A percentile compares a stretch with the other conserved stretches of the same genome.
phyloP scores from a whole-genome alignment of 2,329 filamentous ascomycete genomes.

The Orbilia quercus region DNA sequence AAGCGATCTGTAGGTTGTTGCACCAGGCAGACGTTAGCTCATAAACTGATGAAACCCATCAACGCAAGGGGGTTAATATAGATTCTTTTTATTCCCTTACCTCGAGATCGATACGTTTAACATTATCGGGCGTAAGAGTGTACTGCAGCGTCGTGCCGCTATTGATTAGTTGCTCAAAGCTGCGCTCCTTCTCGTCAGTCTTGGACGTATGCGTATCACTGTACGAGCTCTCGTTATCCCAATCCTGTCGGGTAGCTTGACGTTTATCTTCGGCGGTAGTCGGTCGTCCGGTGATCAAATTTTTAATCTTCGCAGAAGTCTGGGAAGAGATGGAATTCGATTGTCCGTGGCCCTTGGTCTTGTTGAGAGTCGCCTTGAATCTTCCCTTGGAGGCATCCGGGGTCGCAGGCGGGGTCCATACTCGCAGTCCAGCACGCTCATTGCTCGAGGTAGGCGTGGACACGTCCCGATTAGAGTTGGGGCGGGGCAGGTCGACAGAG shows the following conservation, averaged over 20 bases:
- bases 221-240: conserved; percentile 68
- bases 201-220: conserved; percentile 62
- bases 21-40: conserved; percentile 42
- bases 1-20: conserved; percentile 44
- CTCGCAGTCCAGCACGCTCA: conserved; percentile 56
- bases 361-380: conserved; percentile 59
- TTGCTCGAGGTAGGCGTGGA: conserved; percentile 38
- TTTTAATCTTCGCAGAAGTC: conserved; percentile 63
- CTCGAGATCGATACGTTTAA: conserved; percentile 77
- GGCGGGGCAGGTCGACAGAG: conserved; percentile 43
- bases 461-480: conserved; percentile 44
- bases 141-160: conserved; percentile 85
- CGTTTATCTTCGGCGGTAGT: conserved; percentile 55
- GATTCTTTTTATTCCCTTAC: conserved; percentile 39
- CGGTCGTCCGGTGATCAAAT: conserved; percentile 61
- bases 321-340: conserved; percentile 60
- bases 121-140: conserved; percentile 81
- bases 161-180: conserved; percentile 82
- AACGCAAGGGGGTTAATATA: conserved; percentile 34
- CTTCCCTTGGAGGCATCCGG: conserved; percentile 58
- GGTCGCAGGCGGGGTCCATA: conserved; percentile 59
- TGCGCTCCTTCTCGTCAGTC: conserved; percentile 71
- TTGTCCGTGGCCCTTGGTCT: conserved; percentile 60
- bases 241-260: conserved; percentile 60
- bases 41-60: conserved; percentile 20